Evolutionary conservation across 176 grass and related monocot species (phyloP), one percentile per base, ranked within the genome.

Genomic region (Cenchrus purpureus): DNA sequence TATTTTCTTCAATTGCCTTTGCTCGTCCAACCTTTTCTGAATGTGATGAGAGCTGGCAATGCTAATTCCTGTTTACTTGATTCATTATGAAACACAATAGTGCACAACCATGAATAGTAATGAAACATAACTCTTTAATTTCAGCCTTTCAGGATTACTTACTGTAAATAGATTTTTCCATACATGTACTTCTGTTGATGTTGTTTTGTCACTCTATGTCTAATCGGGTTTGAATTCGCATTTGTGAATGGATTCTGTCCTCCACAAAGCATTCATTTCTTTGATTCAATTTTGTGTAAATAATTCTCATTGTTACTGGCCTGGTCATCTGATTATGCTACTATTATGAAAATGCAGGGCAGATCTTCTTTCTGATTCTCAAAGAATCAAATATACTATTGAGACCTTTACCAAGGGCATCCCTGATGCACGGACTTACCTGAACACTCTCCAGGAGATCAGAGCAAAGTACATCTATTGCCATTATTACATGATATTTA

Each of bases 391-490:
- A 76, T 74, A 97, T 75, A 89, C 84, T 66, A 97, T 99, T 9
- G 84, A 96, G 13, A 83, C 77, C 28, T 83, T 89, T 62, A 99
- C 97, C 0, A 82, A 86, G 6, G 94, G 86, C 54, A 97, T 99
- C 77, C 97, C 97, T 86, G 97, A 99, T 91, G 97, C 90, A 63
- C 82, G 93, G 77, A 88, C 94, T 66, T 99, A 99, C 79, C 77
- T 99, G 79, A 88, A 88, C 64, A 99, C 90, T 44, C 71, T 97
- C 82, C 81, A 99, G 68, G 84, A 97, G 79, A 88, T 99, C 79
- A 92, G 94, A 78, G 88, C 77, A 84, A 99, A 99, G 97, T 99
- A 94, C 12, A 7, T 66, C 3, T 3, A 22, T 54, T 76, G 50
- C 77, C 77, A 34, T 79, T 48, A n/a, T 72, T 29, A 9, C n/a